These are phyloP conservation scores for Populus tomentosa DNA, from an alignment of 441 rosid genomes.

Conservation along the genomic window DNA sequence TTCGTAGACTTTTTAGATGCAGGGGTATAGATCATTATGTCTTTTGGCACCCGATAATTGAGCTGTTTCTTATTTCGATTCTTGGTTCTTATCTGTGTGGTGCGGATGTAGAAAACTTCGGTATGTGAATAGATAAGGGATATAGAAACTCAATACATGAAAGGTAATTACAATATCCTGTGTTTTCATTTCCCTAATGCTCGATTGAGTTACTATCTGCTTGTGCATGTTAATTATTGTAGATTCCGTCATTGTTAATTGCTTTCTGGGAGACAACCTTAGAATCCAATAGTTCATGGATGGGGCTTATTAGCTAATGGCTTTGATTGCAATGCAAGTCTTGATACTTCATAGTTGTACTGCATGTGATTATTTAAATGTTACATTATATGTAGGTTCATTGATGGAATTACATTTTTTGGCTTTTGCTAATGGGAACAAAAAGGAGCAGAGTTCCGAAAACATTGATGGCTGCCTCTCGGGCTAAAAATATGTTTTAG, in stretches of 20 bases:
- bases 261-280: not conserved
- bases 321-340: not conserved
- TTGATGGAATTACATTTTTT: not conserved
- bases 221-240: not conserved
- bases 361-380: not conserved
- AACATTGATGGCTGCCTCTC: not conserved
- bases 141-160: constrained; percentile 54
- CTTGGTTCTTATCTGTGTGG: constrained; percentile 47
- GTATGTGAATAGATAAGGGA: constrained; percentile 70
- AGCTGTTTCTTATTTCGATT: constrained; percentile 41
- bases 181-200: constrained; percentile 12
- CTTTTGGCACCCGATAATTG: constrained; percentile 49
- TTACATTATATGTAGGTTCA: not conserved
- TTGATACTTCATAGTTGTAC: not conserved
- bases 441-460: not conserved
- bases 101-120: constrained; percentile 65
- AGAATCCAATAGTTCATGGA: not conserved
- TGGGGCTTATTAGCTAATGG: not conserved
- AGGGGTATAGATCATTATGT: constrained; percentile 44
- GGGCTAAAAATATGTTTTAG: not conserved
- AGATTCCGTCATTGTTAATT: not conserved
- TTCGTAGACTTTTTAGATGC: constrained; percentile 35
- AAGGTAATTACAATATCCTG: constrained; percentile 27
- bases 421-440: not conserved
- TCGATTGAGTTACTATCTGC: not conserved